Evolutionary conservation across 495 filamentous ascomycete genomes (phyloP).

Genomic region (Annulohypoxylon maeteangense): DNA sequence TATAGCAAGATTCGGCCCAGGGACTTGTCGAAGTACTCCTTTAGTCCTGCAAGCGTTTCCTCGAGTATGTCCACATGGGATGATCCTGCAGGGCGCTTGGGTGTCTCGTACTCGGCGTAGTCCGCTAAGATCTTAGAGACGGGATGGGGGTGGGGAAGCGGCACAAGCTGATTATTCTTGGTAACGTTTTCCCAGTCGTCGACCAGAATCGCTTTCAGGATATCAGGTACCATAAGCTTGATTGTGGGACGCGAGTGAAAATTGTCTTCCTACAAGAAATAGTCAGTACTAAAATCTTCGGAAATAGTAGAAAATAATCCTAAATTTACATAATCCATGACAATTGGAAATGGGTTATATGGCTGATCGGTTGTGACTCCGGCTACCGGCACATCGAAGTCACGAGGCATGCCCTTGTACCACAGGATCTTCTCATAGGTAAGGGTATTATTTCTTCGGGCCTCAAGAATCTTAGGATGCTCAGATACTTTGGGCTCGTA

Average conservation of each 20-base stretch:
- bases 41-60: slow-evolving; percentile 83
- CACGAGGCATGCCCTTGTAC: slow-evolving; percentile 32
- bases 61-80: slow-evolving; percentile 85
- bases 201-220: slow-evolving; percentile 87
- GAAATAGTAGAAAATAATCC: background rate
- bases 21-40: slow-evolving; percentile 90
- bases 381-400: slow-evolving; percentile 43
- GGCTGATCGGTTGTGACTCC: slow-evolving; percentile 39
- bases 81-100: slow-evolving; percentile 70
- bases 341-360: slow-evolving; percentile 9
- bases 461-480: slow-evolving; percentile 43
- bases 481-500: background rate
- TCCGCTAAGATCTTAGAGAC: slow-evolving; percentile 81
- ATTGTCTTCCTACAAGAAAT: slow-evolving; percentile 75
- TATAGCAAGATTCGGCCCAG: slow-evolving; percentile 91
- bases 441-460: slow-evolving; percentile 5
- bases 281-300: slow-evolving; percentile 40
- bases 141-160: slow-evolving; percentile 78
- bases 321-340: slow-evolving; percentile 8
- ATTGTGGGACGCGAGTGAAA: slow-evolving; percentile 84
- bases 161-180: slow-evolving; percentile 88
- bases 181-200: slow-evolving; percentile 99
- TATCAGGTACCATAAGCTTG: slow-evolving; percentile 83
- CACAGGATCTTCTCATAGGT: slow-evolving; percentile 28
- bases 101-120: slow-evolving; percentile 75